Percentiles rank a stretch among this genome's conserved stretches.
Evolutionary conservation across 768 basidiomycete genomes (phyloP).

Genomic region (Macrocybe gigantea): DNA sequence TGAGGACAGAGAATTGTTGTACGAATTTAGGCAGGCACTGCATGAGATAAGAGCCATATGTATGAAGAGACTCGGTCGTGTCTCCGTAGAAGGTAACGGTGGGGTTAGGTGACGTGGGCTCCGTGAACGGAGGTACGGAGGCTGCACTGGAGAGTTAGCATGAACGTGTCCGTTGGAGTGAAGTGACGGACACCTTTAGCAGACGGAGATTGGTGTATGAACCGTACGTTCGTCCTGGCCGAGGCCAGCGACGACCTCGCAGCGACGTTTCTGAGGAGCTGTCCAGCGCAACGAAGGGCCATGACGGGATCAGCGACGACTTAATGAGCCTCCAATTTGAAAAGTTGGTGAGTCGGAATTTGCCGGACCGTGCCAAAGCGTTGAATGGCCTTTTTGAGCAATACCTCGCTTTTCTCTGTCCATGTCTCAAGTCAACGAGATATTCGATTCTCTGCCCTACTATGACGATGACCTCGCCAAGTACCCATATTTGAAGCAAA

Average conservation of each 20-base stretch:
- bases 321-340: neutral
- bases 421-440: constrained; percentile 14
- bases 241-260: constrained; percentile 23
- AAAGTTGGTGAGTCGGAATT: constrained; percentile 9
- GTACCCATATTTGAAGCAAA: constrained; percentile 62
- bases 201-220: constrained; percentile 41
- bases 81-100: constrained; percentile 65
- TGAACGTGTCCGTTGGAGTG: neutral
- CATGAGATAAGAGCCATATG: constrained; percentile 88
- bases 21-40: constrained; percentile 95
- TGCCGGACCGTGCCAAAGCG: constrained; percentile 9
- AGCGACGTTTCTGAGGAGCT: constrained; percentile 34
- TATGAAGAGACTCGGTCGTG: constrained; percentile 76
- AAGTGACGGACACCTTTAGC: constrained; percentile 38
- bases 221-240: constrained; percentile 23
- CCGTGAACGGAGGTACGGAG: constrained; percentile 76
- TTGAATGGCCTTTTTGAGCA: too few species aligned
- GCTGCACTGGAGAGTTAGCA: constrained; percentile 27
- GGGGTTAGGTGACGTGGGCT: constrained; percentile 87
- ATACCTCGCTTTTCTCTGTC: too few species aligned
- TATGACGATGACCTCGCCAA: constrained; percentile 89
- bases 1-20: constrained; percentile 95
- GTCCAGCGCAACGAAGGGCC: constrained; percentile 28
- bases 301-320: neutral
- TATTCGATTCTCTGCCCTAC: constrained; percentile 88